phyloP scores from a whole-genome alignment of 148 eudicot genomes.

The Vaccinium darrowii region DNA sequence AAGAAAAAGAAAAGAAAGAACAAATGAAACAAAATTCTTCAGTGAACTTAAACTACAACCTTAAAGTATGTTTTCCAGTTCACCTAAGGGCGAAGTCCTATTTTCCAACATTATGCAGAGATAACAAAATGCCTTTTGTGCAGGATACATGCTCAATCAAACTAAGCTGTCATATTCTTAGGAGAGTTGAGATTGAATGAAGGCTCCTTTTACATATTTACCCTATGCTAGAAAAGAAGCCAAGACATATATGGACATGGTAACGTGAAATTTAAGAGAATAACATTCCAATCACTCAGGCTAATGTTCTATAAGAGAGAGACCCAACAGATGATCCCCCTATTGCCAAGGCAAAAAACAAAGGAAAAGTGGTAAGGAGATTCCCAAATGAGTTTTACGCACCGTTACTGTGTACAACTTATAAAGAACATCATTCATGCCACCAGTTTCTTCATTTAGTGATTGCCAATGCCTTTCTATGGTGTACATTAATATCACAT shows the following conservation, averaged over 20 bases:
- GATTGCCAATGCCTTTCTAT: constrained; percentile 72
- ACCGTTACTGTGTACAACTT: constrained; percentile 70
- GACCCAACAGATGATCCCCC: neutral
- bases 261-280: neutral
- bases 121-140: neutral
- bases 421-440: constrained; percentile 94
- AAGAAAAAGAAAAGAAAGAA: neutral
- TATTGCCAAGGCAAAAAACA: neutral
- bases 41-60: neutral
- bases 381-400: constrained; percentile 18
- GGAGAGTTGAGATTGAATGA: neutral
- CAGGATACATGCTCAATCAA: neutral
- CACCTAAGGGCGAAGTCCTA: neutral
- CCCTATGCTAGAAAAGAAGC: neutral
- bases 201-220: neutral
- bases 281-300: neutral
- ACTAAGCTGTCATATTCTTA: neutral
- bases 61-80: neutral
- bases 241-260: neutral
- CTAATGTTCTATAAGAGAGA: neutral
- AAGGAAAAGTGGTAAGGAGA: neutral
- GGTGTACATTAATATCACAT: constrained; percentile 55
- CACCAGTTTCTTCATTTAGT: constrained; percentile 87
- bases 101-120: neutral
- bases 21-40: neutral